phyloP scores from a whole-genome alignment of 192 early-diverging fungal species.

The Coemansia sp. region DNA sequence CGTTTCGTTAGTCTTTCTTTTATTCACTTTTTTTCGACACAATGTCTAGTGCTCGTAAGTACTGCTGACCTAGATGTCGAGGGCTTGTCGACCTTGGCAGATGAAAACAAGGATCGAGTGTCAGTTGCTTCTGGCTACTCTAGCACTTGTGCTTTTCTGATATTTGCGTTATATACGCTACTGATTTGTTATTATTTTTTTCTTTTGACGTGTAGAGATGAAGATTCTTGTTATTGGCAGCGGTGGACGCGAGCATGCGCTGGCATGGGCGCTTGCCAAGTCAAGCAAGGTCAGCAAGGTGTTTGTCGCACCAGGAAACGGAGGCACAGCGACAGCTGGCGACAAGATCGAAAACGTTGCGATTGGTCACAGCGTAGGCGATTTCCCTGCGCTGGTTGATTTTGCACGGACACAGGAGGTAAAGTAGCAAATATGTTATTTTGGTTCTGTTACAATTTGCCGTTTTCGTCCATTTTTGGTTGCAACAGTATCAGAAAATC shows the following conservation, averaged over 20 bases:
- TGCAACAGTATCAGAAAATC: neutral
- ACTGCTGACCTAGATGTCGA: neutral
- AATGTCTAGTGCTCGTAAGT: constrained; percentile 8
- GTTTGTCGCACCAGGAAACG: constrained; percentile 94
- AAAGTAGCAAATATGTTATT: constrained; percentile 13
- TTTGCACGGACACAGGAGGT: constrained; percentile 81
- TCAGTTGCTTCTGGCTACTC: too few species aligned
- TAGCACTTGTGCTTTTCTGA: neutral
- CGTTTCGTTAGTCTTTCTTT: neutral
- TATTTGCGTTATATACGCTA: neutral
- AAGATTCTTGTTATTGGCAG: constrained; percentile 87
- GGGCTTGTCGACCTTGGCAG: too few species aligned
- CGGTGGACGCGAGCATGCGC: constrained; percentile 96
- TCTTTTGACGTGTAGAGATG: constrained; percentile 31
- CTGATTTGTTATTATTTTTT: neutral
- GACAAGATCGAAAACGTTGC: constrained; percentile 81
- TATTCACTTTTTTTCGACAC: neutral
- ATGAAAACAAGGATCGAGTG: too few species aligned
- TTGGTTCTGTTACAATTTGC: neutral
- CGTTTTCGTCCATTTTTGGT: neutral
- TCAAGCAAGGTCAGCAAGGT: constrained; percentile 74
- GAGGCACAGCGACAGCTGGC: constrained; percentile 77
- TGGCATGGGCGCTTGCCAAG: constrained; percentile 88
- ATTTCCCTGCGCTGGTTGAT: constrained; percentile 74
- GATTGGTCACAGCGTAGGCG: constrained; percentile 62